These are phyloP conservation scores for Kuraishia capsulata DNA, from an alignment of 805 yeast species.

Conservation along the genomic window DNA sequence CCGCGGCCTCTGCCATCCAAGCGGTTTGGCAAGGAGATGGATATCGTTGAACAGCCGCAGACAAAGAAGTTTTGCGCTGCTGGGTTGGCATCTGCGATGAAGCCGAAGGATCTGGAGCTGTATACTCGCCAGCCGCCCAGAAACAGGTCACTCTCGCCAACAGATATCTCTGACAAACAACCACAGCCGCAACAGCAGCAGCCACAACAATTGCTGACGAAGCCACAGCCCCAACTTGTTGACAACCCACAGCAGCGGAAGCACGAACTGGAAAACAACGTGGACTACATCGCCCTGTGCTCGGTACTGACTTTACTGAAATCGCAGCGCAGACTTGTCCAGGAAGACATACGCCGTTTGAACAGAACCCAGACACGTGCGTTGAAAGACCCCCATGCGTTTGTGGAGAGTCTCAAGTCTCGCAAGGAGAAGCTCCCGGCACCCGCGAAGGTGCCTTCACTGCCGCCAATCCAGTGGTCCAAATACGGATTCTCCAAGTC, in stretches of 20 bases:
- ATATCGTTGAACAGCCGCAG: neutral
- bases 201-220: too few species aligned
- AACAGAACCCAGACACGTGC: slow-evolving; percentile 4
- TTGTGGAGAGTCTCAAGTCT: slow-evolving; percentile 4
- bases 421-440: slow-evolving; percentile 7
- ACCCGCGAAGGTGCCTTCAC: slow-evolving; percentile 5
- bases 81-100: neutral
- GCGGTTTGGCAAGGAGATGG: slow-evolving; percentile 2
- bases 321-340: slow-evolving; percentile 6
- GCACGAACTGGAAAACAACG: slow-evolving; percentile 7
- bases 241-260: slow-evolving; percentile 2
- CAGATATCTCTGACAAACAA: neutral
- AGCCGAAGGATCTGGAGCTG: neutral
- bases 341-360: slow-evolving; percentile 6
- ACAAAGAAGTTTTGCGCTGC: slow-evolving; percentile 2
- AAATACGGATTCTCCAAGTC: slow-evolving; percentile 4
- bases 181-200: too few species aligned
- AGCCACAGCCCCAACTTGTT: slow-evolving; percentile 1
- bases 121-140: neutral
- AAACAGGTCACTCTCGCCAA: neutral
- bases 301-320: slow-evolving; percentile 8
- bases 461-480: slow-evolving; percentile 8
- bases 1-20: slow-evolving; percentile 2
- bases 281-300: slow-evolving; percentile 9
- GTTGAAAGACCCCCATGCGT: slow-evolving; percentile 5